Evolutionary conservation across 2,329 filamentous ascomycete species (phyloP).

Genomic region (Sporothrix curviconia): DNA sequence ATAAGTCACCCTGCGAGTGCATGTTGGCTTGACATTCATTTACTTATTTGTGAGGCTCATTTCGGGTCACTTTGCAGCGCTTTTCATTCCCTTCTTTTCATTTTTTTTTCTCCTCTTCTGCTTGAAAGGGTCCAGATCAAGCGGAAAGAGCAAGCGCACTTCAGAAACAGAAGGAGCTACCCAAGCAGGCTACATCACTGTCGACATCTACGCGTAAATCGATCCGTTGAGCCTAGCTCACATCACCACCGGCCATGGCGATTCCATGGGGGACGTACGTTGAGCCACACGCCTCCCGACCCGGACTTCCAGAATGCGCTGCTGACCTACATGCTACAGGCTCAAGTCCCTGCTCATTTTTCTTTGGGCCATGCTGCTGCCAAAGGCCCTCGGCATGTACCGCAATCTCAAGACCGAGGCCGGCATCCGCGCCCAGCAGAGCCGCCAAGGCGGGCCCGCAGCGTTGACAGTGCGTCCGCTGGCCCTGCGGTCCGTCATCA

Average conservation of each 20-base stretch:
- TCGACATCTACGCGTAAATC: background rate
- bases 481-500: conserved; percentile 50
- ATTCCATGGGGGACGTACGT: conserved; percentile 46
- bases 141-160: background rate
- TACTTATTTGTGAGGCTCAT: no score
- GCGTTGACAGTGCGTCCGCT: conserved; percentile 42
- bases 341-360: conserved; percentile 52
- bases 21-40: background rate
- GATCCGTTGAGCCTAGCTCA: background rate
- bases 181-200: background rate
- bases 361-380: conserved; percentile 66
- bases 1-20: no score
- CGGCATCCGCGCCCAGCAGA: conserved; percentile 31
- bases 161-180: background rate
- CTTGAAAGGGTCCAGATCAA: no score
- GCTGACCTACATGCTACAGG: conserved; percentile 26
- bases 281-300: background rate
- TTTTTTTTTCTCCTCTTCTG: background rate
- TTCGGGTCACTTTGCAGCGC: no score
- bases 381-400: conserved; percentile 59
- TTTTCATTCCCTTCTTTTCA: background rate
- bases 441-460: conserved; percentile 30
- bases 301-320: background rate
- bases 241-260: conserved; percentile 22
- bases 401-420: conserved; percentile 45